Base-by-base conservation (phyloP, 768 basidiomycete species). In the Scleroderma citrinum region DNA sequence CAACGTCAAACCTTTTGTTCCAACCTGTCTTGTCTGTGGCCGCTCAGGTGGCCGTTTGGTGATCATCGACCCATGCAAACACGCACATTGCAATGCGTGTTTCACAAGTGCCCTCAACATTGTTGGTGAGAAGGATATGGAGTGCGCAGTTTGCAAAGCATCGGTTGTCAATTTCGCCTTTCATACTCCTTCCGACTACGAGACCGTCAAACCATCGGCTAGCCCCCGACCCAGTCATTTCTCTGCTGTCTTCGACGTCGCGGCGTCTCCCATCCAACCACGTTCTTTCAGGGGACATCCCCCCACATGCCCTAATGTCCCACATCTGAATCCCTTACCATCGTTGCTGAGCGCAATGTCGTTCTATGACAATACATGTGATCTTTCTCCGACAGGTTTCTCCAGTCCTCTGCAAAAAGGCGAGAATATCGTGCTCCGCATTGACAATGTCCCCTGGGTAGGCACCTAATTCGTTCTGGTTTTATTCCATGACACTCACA, bases 391-490 rank as follows among this genome's bases (percentile, higher is more conserved):
- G 3, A 56, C 56, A 34, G 17, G 44, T 8, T 26, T 54, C 46
- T 2, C 47, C 24, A 14, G 38, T 30, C 17, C 38, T 11, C 24
- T 47, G 5, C 59, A 50, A 39, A 48, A 56, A 42, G 39, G 44
- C 40, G 76, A 80, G 31, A 69, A 75, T 21, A 72, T 82, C 26
- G 88, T 92, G 12, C 73, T 92, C 38, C 73, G 90, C 21, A 86
- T 92, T 55, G 90, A 92, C 62, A 92, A 92, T 58, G 87, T 92
- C 47, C 90, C 90, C 44, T 92, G 89, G 89, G 87, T 89, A 59
- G 37, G 78, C 68, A 40, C 36, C 44, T 40, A 49, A 37, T 39
- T 46, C 20, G 52, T 24, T 23, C n/a, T 13, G n/a, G 17, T 16
- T 37, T 23, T 44, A 44, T 55, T 55, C 42, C 58, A 39, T n/a